Percentiles rank a stretch among this genome's conserved stretches.
Conservation (phyloP, 768 basidiomycete genomes). For the Hydnomerulius pinastri region DNA sequence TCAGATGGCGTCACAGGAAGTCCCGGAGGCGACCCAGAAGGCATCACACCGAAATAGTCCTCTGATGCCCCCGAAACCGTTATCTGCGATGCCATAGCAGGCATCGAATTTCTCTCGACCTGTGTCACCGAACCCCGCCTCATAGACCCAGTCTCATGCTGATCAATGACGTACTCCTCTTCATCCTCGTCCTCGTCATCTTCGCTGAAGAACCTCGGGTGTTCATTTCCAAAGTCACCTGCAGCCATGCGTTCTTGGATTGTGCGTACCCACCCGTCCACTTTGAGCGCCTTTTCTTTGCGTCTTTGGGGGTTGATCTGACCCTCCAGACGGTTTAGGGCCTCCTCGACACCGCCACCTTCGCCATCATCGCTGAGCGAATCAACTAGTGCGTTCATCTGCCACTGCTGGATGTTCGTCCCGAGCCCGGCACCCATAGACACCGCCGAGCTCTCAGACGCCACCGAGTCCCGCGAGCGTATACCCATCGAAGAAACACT, state of each 20-base stretch:
- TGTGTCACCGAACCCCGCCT: constrained; percentile 8
- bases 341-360: constrained; percentile 79
- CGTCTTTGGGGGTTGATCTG: constrained; percentile 76
- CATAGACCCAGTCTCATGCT: constrained; percentile 33
- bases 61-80: constrained; percentile 24
- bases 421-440: constrained; percentile 43
- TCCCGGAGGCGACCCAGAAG: constrained; percentile 16
- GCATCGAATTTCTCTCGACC: constrained; percentile 9
- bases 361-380: constrained; percentile 75
- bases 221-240: constrained; percentile 64
- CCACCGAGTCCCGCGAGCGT: constrained; percentile 59
- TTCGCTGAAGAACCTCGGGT: constrained; percentile 54
- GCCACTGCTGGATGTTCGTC: constrained; percentile 71
- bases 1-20: constrained; percentile 18
- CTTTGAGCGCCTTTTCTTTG: constrained; percentile 71
- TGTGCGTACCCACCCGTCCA: constrained; percentile 78
- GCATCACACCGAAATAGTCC: constrained; percentile 18
- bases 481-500: constrained; percentile 83
- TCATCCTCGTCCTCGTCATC: constrained; percentile 43
- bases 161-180: constrained; percentile 34
- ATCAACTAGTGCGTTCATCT: constrained; percentile 76
- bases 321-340: constrained; percentile 79
- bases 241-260: constrained; percentile 67
- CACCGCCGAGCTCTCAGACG: constrained; percentile 41
- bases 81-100: constrained; percentile 21